Base-by-base conservation (phyloP, 371 early-diverging fungal genomes). In the Rhizoclosmatium hyalinum region DNA sequence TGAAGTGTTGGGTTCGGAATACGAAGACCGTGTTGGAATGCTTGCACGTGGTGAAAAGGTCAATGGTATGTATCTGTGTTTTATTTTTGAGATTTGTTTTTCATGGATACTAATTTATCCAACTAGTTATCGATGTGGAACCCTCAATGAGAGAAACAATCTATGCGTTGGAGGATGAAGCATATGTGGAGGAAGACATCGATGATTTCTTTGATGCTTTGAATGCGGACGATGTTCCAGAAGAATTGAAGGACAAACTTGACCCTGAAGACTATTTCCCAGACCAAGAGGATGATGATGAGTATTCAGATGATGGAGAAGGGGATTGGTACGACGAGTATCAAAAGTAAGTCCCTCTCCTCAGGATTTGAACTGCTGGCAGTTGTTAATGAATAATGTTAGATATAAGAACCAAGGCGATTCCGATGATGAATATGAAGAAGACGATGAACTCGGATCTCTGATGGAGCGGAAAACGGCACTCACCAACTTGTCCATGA, bases 141-240 rank as follows among this genome's bases (percentile, higher is more conserved):
- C 75, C 75, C 6, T 64, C 69, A 8, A 72, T 96, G 68, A 91
- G 96, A 72, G 95, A 96, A 84, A 91, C 91, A 0, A 76, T 98
- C 62, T 94, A 95, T 75, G 97, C 96, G 2, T 83, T 98, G 74
- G 95, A 95, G 24, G 96, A 96, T 77, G 96, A 95, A 8, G 94
- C 89, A 21, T 93, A 89, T 72, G 88, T 92, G 21, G 93, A 93
- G 41, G 89, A 91, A 14, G 92, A 89, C 3, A 67, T 91, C 12
- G 93, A 90, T 47, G 94, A 94, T 65, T 89, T 88, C 53, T 96
- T 94, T 76, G 91, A 96, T 78, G 93, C 87, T 3, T 77, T 94
- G 58, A 82, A 89, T 57, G 78, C 77, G 72, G 90, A 81, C 80
- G 85, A 73, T 54, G 55, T 85, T n/a, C 83, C 84, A 3, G 80